These are phyloP conservation scores for Globomyces sp. DNA, from an alignment of 371 early-diverging fungal species.

Conservation along the genomic window DNA sequence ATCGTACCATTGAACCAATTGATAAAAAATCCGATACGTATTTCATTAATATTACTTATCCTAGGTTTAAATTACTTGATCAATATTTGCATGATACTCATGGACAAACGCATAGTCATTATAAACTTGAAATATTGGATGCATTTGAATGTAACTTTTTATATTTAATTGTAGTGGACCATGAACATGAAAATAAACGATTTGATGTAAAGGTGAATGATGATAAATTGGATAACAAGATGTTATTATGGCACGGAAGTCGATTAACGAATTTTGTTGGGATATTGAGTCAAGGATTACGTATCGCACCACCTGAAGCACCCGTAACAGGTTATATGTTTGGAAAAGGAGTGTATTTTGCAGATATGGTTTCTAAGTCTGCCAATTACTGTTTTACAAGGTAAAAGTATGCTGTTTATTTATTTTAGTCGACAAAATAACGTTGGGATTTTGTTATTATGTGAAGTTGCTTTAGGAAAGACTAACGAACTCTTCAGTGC, in stretches of 20 bases:
- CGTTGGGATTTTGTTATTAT: slow-evolving; percentile 59
- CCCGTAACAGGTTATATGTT: slow-evolving; percentile 65
- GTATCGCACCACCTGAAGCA: slow-evolving; percentile 64
- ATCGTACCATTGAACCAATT: slow-evolving; percentile 46
- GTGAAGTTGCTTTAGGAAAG: slow-evolving; percentile 65
- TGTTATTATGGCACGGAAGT: slow-evolving; percentile 62
- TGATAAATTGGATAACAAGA: slow-evolving; percentile 25
- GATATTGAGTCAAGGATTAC: slow-evolving; percentile 60
- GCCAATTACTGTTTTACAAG: slow-evolving; percentile 64
- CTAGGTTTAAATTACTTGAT: slow-evolving; percentile 45
- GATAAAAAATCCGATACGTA: slow-evolving; percentile 41
- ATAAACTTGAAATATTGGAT: slow-evolving; percentile 48
- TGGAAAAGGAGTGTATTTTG: slow-evolving; percentile 72
- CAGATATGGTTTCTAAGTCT: slow-evolving; percentile 64
- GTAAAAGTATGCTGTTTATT: no score
- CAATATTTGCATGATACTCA: slow-evolving; percentile 56
- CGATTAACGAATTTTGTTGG: slow-evolving; percentile 63
- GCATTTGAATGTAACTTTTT: slow-evolving; percentile 40
- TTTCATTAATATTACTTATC: no score
- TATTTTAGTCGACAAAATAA: slow-evolving; percentile 13
- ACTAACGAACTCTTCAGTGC: slow-evolving; percentile 30
- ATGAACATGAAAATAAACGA: slow-evolving; percentile 47
- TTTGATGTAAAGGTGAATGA: slow-evolving; percentile 22
- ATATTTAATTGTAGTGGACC: slow-evolving; percentile 27
- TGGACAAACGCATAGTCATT: slow-evolving; percentile 42